Conservation (phyloP, 805 yeast genomes). For the Ogataea glucozyma region DNA sequence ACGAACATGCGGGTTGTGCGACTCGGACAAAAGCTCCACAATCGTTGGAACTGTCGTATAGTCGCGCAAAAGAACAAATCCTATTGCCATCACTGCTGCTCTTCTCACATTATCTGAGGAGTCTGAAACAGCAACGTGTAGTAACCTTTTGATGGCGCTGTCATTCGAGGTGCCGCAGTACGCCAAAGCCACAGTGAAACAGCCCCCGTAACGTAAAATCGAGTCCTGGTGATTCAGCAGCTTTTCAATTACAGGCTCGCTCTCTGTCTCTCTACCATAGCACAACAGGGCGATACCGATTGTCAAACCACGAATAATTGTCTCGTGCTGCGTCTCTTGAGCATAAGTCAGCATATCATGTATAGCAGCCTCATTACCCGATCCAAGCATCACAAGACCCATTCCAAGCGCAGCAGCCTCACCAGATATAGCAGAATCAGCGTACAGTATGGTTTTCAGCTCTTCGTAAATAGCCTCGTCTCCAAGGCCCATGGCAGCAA, state of each 20-base stretch:
- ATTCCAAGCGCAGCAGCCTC: slow-evolving; percentile 95
- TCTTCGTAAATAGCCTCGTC: slow-evolving; percentile 75
- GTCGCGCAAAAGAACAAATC: slow-evolving; percentile 87
- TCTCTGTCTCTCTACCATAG: slow-evolving; percentile 82
- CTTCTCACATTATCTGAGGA: slow-evolving; percentile 96
- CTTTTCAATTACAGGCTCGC: slow-evolving; percentile 65
- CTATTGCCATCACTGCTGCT: slow-evolving; percentile 89
- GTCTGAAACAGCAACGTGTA: slow-evolving; percentile 95
- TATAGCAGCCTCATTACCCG: slow-evolving; percentile 67
- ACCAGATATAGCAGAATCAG: slow-evolving; percentile 92
- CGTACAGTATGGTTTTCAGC: slow-evolving; percentile 76
- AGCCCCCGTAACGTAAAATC: slow-evolving; percentile 92
- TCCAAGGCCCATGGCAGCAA: slow-evolving; percentile 93
- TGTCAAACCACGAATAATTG: slow-evolving; percentile 89
- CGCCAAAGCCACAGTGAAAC: slow-evolving; percentile 90
- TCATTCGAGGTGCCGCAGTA: slow-evolving; percentile 96
- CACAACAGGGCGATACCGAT: slow-evolving; percentile 84
- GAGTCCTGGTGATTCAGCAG: slow-evolving; percentile 76
- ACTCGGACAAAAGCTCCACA: slow-evolving; percentile 87
- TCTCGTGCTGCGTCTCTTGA: slow-evolving; percentile 93
- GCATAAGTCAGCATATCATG: slow-evolving; percentile 89
- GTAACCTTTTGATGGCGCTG: slow-evolving; percentile 76
- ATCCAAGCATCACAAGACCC: slow-evolving; percentile 95
- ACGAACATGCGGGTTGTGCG: slow-evolving; percentile 97
- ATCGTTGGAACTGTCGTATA: slow-evolving; percentile 92